phyloP scores from a whole-genome alignment of 139 green algal species.

The Coelastrella sp. region DNA sequence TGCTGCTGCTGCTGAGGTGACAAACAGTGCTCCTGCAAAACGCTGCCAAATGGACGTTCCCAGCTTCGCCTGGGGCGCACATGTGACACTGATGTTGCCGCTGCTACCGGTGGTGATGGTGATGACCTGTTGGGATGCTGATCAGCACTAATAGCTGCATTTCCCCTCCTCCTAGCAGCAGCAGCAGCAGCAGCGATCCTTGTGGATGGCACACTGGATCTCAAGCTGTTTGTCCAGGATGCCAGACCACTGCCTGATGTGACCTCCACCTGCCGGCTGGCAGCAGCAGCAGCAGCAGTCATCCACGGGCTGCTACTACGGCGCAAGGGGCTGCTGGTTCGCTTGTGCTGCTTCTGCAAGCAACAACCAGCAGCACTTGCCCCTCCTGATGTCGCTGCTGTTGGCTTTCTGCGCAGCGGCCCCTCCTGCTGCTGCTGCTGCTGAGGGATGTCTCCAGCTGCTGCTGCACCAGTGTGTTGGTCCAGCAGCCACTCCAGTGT shows the following conservation, averaged over 20 bases:
- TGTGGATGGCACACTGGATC: not conserved
- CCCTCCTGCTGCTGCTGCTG: not conserved
- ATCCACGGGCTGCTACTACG: not conserved
- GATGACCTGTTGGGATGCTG: too few relatives aligned
- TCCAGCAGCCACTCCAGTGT: not conserved
- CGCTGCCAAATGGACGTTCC: too few relatives aligned
- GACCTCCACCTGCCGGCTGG: not conserved
- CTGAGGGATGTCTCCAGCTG: not conserved
- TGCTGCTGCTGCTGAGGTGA: not conserved
- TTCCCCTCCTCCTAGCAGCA: not conserved
- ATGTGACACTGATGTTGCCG: too few relatives aligned
- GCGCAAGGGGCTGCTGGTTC: not conserved
- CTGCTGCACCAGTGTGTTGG: not conserved
- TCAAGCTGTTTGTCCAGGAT: not conserved
- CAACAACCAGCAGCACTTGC: not conserved
- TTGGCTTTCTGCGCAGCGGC: not conserved
- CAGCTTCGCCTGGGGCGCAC: too few relatives aligned
- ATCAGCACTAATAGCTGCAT: not conserved
- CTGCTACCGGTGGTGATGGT: too few relatives aligned
- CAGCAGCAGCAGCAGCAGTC: constrained; percentile 1
- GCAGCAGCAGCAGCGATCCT: not conserved
- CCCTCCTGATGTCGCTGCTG: not conserved
- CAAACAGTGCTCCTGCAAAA: too few relatives aligned
- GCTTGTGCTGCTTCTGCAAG: not conserved
- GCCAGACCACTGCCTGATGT: not conserved